phyloP scores from a whole-genome alignment of 352 stramenopile species.

The Phytophthora fragariae region DNA sequence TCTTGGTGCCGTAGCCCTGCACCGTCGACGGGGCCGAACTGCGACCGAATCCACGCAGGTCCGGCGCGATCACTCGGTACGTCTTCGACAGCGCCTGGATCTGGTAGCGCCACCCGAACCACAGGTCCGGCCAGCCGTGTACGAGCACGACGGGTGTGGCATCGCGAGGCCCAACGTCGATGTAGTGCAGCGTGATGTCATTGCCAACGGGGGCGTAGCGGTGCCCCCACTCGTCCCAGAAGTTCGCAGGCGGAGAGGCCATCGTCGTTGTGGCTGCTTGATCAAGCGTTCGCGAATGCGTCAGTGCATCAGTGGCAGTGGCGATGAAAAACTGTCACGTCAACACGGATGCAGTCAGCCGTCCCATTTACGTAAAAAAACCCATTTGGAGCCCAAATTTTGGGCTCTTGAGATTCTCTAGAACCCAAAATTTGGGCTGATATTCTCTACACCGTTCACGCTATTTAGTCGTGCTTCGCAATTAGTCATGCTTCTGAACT shows the following conservation, averaged over 20 bases:
- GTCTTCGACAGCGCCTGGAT: constrained; percentile 59
- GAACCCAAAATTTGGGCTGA: no score
- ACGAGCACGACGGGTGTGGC: constrained; percentile 66
- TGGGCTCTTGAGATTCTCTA: no score
- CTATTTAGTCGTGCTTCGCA: no score
- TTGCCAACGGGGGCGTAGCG: constrained; percentile 36
- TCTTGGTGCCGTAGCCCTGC: constrained; percentile 59
- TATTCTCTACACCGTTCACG: no score
- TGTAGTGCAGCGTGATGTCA: constrained; percentile 62
- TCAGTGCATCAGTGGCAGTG: not conserved
- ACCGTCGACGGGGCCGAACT: constrained; percentile 51
- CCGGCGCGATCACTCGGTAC: constrained; percentile 66
- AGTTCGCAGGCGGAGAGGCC: constrained; percentile 12
- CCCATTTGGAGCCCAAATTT: no score
- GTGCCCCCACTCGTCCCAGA: constrained; percentile 35
- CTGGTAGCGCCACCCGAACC: constrained; percentile 75
- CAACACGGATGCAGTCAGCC: constrained; percentile 18
- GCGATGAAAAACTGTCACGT: constrained; percentile 17
- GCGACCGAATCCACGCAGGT: constrained; percentile 63
- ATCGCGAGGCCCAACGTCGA: constrained; percentile 62
- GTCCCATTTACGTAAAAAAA: not conserved
- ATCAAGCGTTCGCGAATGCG: constrained; percentile 19
- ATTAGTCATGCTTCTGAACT: no score
- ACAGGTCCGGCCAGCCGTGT: constrained; percentile 77
- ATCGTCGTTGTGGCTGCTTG: constrained; percentile 28